Evolutionary conservation across 306 rosid species (phyloP).

Genomic region (Ormosia emarginata): DNA sequence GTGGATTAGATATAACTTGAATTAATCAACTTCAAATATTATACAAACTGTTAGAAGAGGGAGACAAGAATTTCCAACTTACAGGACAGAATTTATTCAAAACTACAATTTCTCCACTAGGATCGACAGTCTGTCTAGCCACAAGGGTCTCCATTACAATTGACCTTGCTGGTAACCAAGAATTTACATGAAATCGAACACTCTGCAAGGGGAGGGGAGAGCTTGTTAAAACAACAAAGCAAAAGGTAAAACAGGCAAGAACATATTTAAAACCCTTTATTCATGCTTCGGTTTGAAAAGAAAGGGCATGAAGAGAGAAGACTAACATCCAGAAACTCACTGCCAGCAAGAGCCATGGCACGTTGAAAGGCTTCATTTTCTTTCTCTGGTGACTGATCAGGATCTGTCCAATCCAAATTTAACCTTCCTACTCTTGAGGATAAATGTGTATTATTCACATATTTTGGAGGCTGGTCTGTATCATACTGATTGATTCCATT

Average conservation of each 20-base stretch:
- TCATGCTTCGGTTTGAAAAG: neutral
- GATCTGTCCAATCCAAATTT: slow-evolving; percentile 91
- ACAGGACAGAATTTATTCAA: slow-evolving; percentile 86
- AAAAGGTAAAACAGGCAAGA: neutral
- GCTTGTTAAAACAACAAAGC: slow-evolving; percentile 13
- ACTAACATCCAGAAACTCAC: slow-evolving; percentile 80
- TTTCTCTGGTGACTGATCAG: slow-evolving; percentile 80
- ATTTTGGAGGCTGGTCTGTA: slow-evolving; percentile 85
- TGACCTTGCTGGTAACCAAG: slow-evolving; percentile 98
- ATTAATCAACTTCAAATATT: neutral
- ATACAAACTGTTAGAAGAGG: neutral
- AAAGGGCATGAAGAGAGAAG: neutral
- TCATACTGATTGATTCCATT: slow-evolving; percentile 89
- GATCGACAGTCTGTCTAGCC: slow-evolving; percentile 72
- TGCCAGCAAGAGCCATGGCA: slow-evolving; percentile 88
- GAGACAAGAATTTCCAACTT: slow-evolving; percentile 37
- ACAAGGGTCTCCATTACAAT: slow-evolving; percentile 70
- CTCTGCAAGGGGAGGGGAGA: slow-evolving; percentile 44
- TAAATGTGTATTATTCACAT: slow-evolving; percentile 91
- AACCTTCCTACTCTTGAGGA: slow-evolving; percentile 88
- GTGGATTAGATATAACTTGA: slow-evolving; percentile 5
- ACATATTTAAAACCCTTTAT: neutral
- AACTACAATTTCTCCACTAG: slow-evolving; percentile 88
- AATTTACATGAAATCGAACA: slow-evolving; percentile 66
- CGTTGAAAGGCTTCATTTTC: slow-evolving; percentile 85